Conservation (phyloP, 352 stramenopile species). For the Globisporangium radiosum region DNA sequence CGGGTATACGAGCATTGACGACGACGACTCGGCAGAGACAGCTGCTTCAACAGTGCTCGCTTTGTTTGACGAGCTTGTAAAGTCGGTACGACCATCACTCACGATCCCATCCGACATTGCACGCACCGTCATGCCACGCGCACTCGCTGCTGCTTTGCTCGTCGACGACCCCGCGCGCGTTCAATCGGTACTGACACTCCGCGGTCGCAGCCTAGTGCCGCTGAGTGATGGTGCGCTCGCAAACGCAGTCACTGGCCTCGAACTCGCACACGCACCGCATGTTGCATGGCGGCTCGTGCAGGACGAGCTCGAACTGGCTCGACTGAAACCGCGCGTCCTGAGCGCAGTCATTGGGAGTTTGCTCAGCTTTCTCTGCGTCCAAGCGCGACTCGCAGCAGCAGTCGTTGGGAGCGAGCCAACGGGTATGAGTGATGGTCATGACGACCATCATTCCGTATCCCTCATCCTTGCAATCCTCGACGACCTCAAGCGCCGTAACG, state of each 20-base stretch:
- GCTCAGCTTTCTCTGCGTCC: conserved; percentile 3
- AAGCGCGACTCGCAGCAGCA: not conserved
- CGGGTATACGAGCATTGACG: not conserved
- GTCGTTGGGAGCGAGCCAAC: too few relatives aligned
- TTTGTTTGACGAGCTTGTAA: conserved; percentile 7
- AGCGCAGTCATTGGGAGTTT: conserved; percentile 1
- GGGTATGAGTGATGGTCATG: too few relatives aligned
- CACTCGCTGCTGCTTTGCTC: conserved; percentile 4
- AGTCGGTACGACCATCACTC: not conserved
- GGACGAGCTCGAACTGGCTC: conserved; percentile 7
- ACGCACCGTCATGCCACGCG: conserved; percentile 6
- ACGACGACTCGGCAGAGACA: too few relatives aligned
- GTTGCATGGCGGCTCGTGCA: conserved; percentile 6
- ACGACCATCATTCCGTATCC: too few relatives aligned
- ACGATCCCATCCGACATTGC: not conserved
- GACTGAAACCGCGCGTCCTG: not conserved
- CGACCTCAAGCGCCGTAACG: conserved; percentile 3
- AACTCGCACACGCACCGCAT: not conserved
- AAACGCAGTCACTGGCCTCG: conserved; percentile 4
- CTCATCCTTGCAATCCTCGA: conserved; percentile 7
- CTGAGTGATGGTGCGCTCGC: conserved; percentile 7
- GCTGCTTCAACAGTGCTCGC: not conserved
- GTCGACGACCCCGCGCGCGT: not conserved
- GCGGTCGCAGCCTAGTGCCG: conserved; percentile 3
- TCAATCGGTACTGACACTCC: not conserved